A percentile compares a stretch with the other conserved stretches of the same genome.
Conservation (phyloP, 148 eudicot genomes). For the Bassia scoparia region DNA sequence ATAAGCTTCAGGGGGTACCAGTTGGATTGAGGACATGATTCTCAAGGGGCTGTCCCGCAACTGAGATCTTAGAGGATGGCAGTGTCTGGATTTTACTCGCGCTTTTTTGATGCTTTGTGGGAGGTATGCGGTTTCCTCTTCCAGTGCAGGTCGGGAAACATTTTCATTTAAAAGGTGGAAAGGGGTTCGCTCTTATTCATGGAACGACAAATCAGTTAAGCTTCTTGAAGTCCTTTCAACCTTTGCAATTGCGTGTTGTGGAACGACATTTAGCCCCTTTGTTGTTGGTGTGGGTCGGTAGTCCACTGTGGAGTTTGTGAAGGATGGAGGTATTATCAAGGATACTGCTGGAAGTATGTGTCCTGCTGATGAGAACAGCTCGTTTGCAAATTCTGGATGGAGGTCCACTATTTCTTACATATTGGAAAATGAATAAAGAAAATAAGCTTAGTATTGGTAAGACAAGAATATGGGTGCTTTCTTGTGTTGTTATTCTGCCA, state of each 20-base stretch:
- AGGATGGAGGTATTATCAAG: conserved; percentile 53
- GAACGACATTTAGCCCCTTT: conserved; percentile 67
- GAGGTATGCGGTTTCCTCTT: conserved; percentile 78
- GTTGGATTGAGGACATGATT: conserved; percentile 98
- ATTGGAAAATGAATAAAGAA: conserved; percentile 47
- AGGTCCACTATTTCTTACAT: conserved; percentile 70
- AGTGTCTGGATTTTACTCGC: conserved; percentile 43
- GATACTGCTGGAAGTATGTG: conserved; percentile 48
- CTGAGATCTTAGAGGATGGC: conserved; percentile 43
- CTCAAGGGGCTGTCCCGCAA: conserved; percentile 57
- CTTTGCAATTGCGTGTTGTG: conserved; percentile 51
- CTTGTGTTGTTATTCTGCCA: conserved; percentile 83
- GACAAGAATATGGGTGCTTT: conserved; percentile 64
- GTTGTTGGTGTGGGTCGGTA: conserved; percentile 77
- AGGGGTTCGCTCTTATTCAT: conserved; percentile 61
- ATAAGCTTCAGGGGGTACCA: conserved; percentile 62
- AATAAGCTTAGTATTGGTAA: conserved; percentile 31
- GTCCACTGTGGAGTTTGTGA: conserved; percentile 56
- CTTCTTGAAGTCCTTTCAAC: conserved; percentile 69
- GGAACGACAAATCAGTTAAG: conserved; percentile 94
- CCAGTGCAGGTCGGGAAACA: conserved; percentile 72
- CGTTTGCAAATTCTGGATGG: conserved; percentile 27
- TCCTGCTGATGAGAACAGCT: conserved; percentile 33
- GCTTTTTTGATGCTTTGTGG: conserved; percentile 84
- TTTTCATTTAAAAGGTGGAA: conserved; percentile 76